Evolutionary conservation across 129 eudicot species (phyloP), one percentile per base, ranked within the genome.

Genomic region (Ambrosia trifida): DNA sequence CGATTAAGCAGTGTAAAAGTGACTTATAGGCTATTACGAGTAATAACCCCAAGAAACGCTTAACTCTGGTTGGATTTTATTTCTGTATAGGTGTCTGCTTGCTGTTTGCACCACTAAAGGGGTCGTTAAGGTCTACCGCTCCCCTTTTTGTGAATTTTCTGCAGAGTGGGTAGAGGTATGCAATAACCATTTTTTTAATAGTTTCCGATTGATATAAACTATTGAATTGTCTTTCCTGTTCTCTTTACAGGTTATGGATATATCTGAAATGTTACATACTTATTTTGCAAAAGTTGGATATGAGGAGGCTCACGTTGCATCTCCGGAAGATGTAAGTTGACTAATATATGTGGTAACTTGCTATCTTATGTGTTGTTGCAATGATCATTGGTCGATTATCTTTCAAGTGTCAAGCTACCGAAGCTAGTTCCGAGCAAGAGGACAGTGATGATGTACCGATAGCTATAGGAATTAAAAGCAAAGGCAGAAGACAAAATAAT

Each of bases 101-200:
- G 97, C 96, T 85, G 89, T 94, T 74, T 94, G 97, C 83, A 87
- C 99, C 45, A 80, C 85, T 17, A 82, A 76, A 44, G 99, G 97
- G 13, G 78, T 71, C 2, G 99, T 90, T 72, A 94, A 87, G 79
- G 50, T 94, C 73, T 94, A 82, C 38, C 93, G 96, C 65, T 79
- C 83, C 52, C 99, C 99, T 2, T 85, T 75, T 70, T 57, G 85
- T 49, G 98, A 94, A 66, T 84, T 75, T 68, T 86, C 89, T 20
- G 68, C 89, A 14, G 97, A 94, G 78, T 94, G 99, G 96, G 64
- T 90, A 64, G 91, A 94, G 99, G 95, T 87, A 85, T 65, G 81
- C 64, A 50, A 52, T 31, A 0, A 40, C 31, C 33, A n/a, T 19
- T 54, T 12, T 43, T 3, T 1, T 11, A 30, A 14, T 70, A 31